Evolutionary conservation across 441 rosid genomes (phyloP), one percentile per base, ranked within the genome.

Genomic region (Eruca vesicaria): DNA sequence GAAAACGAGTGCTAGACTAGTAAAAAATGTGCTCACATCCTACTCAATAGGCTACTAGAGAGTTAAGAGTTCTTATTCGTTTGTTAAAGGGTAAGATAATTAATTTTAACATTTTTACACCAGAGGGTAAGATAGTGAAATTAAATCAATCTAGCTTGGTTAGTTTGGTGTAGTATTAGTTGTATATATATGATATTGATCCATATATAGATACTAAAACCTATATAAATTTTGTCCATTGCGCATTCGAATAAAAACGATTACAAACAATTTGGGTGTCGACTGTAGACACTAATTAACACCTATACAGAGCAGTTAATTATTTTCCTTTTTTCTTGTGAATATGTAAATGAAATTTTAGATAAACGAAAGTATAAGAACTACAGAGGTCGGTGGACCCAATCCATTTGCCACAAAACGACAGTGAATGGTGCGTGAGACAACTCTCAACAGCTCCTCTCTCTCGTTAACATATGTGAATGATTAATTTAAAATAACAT

Each of bases 311-410:
- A 33, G 38, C 58, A 71, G 23, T 35, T 63, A 61, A 53, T 55
- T 53, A 50, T 59, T 69, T 33, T 33, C 9, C 4, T 11, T 36
- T 38, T 36, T 52, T 33, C 7, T 33, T 3, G 63, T 23, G 14
- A 76, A 71, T 65, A 57, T 59, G 63, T 77, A 48, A 66, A 32
- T 50, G 6, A 50, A 14, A 20, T 43, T 62, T 16, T 52, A 52
- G 72, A 18, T 9, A 32, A 65, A 70, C 66, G 33, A 69, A 68
- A 80, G 70, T 78, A 79, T 15, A 72, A 83, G 82, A 82, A 79
- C 75, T 76, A 74, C 80, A 69, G 75, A 74, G 83, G 91, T 84
- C 89, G 88, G 97, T 91, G 95, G 97, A 89, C 95, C 94, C 97
- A 86, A 88, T 82, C 82, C 90, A 80, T 80, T 55, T 76, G 88